Evolutionary conservation across 768 basidiomycete species (phyloP), one percentile per base, ranked within the genome.

Genomic region (Boletellus sp.): DNA sequence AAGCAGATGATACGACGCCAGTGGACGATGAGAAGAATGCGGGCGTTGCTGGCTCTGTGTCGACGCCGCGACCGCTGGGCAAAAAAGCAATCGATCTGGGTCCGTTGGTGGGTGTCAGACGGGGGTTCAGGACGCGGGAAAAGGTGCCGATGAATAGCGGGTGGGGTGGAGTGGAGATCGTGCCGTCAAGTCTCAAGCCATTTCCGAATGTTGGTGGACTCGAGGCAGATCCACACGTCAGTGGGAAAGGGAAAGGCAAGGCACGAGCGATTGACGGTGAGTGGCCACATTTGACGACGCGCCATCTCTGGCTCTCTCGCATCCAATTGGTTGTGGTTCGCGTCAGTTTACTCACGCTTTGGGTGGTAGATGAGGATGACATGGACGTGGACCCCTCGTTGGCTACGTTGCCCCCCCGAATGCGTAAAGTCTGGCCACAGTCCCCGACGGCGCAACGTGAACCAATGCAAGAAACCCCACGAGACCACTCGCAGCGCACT

Each of bases 41-140:
- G 2, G 32, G 20, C 11, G 22, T 13, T 44, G 31, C 37, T 31
- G 36, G 7, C 10, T 36, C 50, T 1, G 26, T 22, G 24, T 51
- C 55, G 47, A 49, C 23, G 17, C 2, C 16, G 28, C 48, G 41
- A 22, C 22, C 37, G 8, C 51, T 17, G 22, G 16, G 17, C 11
- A 52, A 46, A 38, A 48, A 55, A 13, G 15, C 24, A 6, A 54
- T 76, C 0, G 78, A 87, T 61, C 59, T 87, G 1, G 86, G 86
- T 13, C 86, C 86, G 6, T 67, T 88, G 24, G 68, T 88, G 0
- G 86, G 84, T 13, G 58, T 63, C 22, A 70, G 77, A 52, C 69
- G 86, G 4, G 84, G 86, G 3, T 85, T 87, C 54, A 70, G 74
- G 58, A 83, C 85, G 19, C 65, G 76, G 39, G 85, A 85, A 63